These are phyloP conservation scores for Metschnikowia lachancei DNA, from an alignment of 805 yeast genomes.

Conservation along the genomic window DNA sequence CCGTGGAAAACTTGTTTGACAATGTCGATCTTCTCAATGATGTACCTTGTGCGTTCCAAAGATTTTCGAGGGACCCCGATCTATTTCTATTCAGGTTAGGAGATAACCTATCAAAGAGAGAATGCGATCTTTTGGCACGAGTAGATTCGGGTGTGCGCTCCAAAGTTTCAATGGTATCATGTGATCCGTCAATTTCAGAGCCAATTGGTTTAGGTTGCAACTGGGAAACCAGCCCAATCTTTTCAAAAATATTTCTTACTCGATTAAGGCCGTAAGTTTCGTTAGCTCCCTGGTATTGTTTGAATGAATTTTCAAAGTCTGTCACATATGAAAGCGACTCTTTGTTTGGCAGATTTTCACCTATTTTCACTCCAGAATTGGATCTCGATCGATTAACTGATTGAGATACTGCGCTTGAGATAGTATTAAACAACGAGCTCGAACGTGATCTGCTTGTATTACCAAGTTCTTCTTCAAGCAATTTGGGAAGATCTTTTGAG, in stretches of 20 bases:
- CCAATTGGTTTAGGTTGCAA: slow-evolving; percentile 10
- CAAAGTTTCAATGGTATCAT: slow-evolving; percentile 1
- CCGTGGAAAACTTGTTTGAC: slow-evolving; percentile 36
- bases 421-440: slow-evolving; percentile 37
- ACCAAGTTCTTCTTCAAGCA: slow-evolving; percentile 14
- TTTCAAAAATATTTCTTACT: slow-evolving; percentile 37
- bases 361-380: slow-evolving; percentile 29
- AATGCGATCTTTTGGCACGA: slow-evolving; percentile 17
- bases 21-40: slow-evolving; percentile 13
- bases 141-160: slow-evolving; percentile 6
- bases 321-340: slow-evolving; percentile 27
- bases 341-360: slow-evolving; percentile 15
- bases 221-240: slow-evolving; percentile 26
- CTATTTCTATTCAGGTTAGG: slow-evolving; percentile 39
- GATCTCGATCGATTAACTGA: slow-evolving; percentile 29
- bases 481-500: slow-evolving; percentile 4
- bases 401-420: slow-evolving; percentile 33
- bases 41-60: slow-evolving; percentile 6
- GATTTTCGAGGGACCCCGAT: slow-evolving; percentile 35
- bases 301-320: slow-evolving; percentile 22
- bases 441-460: slow-evolving; percentile 34
- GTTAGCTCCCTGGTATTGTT: slow-evolving; percentile 2
- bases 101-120: slow-evolving; percentile 32
- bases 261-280: slow-evolving; percentile 27
- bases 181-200: slow-evolving; percentile 2